Conservation (phyloP, 805 yeast genomes). For the Starmerella stellata region DNA sequence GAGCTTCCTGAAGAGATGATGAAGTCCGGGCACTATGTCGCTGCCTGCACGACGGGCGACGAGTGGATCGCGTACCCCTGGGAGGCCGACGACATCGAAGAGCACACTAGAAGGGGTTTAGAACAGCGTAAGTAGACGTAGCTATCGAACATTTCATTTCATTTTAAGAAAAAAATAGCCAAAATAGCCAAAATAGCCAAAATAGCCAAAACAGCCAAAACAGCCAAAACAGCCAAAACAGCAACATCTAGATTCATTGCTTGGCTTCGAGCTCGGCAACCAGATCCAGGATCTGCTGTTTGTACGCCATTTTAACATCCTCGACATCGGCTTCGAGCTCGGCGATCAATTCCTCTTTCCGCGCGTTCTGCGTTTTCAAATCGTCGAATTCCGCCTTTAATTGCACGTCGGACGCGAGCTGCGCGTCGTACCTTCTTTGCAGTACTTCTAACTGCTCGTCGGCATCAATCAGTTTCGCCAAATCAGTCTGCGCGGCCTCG, state of each 20-base stretch:
- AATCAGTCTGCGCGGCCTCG: slow-evolving; percentile 48
- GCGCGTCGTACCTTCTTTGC: slow-evolving; percentile 18
- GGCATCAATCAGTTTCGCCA: slow-evolving; percentile 39
- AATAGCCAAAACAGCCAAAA: too few species aligned
- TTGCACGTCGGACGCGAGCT: slow-evolving; percentile 24
- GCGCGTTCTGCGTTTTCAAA: slow-evolving; percentile 52
- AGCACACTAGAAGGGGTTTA: slow-evolving; percentile 32
- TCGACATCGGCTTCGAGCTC: slow-evolving; percentile 76
- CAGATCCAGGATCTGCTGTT: slow-evolving; percentile 74
- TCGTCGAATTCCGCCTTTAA: slow-evolving; percentile 33
- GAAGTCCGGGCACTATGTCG: slow-evolving; percentile 45
- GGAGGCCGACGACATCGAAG: slow-evolving; percentile 70
- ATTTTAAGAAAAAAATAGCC: too few species aligned
- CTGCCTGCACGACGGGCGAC: slow-evolving; percentile 60
- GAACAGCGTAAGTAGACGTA: not conserved
- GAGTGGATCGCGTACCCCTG: slow-evolving; percentile 82
- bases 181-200: too few species aligned
- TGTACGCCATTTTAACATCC: slow-evolving; percentile 71
- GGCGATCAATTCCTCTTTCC: slow-evolving; percentile 66
- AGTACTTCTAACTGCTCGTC: slow-evolving; percentile 30
- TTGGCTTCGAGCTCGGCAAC: slow-evolving; percentile 28
- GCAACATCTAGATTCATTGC: not conserved
- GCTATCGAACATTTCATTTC: too few species aligned
- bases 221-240: too few species aligned
- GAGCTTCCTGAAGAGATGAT: slow-evolving; percentile 46